Conservation (phyloP, 257 asterid genomes). For the Solanum ossicruentum region DNA sequence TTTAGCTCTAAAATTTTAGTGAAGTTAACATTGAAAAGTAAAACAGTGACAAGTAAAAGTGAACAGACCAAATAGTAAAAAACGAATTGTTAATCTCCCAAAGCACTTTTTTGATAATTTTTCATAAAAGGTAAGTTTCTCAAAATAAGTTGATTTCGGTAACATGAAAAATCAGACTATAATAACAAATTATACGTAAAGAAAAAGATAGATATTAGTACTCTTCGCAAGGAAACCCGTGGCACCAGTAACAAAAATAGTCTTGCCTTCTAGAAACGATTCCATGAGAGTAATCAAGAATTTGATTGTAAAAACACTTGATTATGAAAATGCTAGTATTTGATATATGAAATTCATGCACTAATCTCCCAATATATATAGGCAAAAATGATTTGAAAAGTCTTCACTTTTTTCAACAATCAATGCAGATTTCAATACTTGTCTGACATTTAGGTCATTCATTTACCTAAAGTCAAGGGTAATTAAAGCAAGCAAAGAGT, state of each 20-base stretch:
- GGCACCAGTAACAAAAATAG: slow-evolving; percentile 48
- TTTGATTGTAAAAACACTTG: background rate
- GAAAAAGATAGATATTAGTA: background rate
- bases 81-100: too few relatives aligned
- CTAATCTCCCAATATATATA: background rate
- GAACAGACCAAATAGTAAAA: too few relatives aligned
- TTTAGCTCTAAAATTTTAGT: too few relatives aligned
- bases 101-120: background rate
- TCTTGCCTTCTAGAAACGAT: slow-evolving; percentile 28
- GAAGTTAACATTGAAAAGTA: too few relatives aligned
- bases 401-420: background rate
- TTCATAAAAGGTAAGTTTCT: background rate
- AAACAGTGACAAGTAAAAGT: too few relatives aligned
- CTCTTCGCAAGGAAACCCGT: slow-evolving; percentile 53
- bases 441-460: background rate
- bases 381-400: background rate
- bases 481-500: background rate
- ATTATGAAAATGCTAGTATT: background rate
- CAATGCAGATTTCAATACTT: background rate
- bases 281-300: slow-evolving; percentile 15
- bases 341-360: background rate
- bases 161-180: background rate
- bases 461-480: background rate
- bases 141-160: background rate
- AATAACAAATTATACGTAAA: background rate